These are phyloP conservation scores for Leccinum arenicola DNA, from an alignment of 768 basidiomycete species.

Conservation along the genomic window DNA sequence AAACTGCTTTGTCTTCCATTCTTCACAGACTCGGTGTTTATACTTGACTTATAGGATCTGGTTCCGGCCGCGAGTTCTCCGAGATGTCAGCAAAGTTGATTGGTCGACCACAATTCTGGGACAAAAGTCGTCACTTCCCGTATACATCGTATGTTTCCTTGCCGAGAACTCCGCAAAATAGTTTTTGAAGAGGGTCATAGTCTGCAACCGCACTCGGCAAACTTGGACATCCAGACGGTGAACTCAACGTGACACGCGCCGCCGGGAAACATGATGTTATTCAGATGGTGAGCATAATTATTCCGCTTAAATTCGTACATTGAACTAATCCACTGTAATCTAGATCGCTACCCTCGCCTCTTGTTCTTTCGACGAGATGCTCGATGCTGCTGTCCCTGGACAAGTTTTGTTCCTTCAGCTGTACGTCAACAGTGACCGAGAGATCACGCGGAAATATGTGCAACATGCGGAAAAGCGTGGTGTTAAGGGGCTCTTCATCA, in stretches of 20 bases:
- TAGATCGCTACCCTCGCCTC: slow-evolving; percentile 95
- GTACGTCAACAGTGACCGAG: slow-evolving; percentile 87
- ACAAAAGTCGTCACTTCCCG: slow-evolving; percentile 63
- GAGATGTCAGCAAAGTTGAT: slow-evolving; percentile 79
- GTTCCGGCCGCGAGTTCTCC: slow-evolving; percentile 83
- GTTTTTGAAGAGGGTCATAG: slow-evolving; percentile 25
- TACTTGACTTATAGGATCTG: slow-evolving; percentile 53
- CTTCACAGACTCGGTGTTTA: not conserved
- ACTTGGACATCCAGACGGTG: slow-evolving; percentile 94
- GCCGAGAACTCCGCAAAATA: slow-evolving; percentile 22
- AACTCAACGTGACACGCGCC: slow-evolving; percentile 85
- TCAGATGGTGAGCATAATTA: slow-evolving; percentile 53
- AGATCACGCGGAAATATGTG: slow-evolving; percentile 81
- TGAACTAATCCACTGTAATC: not conserved
- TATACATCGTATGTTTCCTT: slow-evolving; percentile 59
- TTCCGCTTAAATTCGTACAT: not conserved
- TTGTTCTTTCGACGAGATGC: slow-evolving; percentile 93
- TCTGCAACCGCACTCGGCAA: slow-evolving; percentile 90
- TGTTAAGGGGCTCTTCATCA: slow-evolving; percentile 92
- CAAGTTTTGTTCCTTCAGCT: slow-evolving; percentile 89
- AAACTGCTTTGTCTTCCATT: not conserved
- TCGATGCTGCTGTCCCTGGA: slow-evolving; percentile 74
- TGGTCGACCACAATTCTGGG: slow-evolving; percentile 84
- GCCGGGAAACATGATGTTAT: slow-evolving; percentile 77
- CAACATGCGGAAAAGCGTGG: slow-evolving; percentile 89